phyloP scores from a whole-genome alignment of 495 filamentous ascomycete genomes.

The Penicillium robsamsonii region DNA sequence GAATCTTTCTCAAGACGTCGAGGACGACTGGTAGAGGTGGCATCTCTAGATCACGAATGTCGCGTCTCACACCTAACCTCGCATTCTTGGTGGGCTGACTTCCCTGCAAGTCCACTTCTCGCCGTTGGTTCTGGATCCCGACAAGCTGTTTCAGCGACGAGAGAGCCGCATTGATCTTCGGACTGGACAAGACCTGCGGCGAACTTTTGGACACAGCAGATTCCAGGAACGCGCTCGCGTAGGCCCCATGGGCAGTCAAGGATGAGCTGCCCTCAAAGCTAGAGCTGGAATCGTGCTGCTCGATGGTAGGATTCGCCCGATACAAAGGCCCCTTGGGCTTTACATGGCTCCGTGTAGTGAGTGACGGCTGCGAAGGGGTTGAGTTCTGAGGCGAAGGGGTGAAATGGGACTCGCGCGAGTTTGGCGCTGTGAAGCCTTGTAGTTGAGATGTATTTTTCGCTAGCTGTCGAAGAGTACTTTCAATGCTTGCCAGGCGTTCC shows the following conservation, averaged over 20 bases:
- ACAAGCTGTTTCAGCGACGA: conserved; percentile 57
- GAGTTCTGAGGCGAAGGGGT: conserved; percentile 13
- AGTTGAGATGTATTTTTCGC: conserved; percentile 16
- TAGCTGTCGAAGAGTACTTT: conserved; percentile 45
- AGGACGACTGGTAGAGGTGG: conserved; percentile 54
- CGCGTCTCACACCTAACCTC: conserved; percentile 34
- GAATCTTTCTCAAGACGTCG: conserved; percentile 47
- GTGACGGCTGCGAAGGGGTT: conserved; percentile 6
- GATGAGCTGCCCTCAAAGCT: conserved; percentile 62
- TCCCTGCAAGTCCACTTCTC: conserved; percentile 37
- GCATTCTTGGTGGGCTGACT: conserved; percentile 42
- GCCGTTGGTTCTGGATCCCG: conserved; percentile 44
- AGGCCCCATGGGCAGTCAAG: conserved; percentile 59
- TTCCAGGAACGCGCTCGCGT: conserved; percentile 62
- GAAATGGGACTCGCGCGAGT: conserved; percentile 21
- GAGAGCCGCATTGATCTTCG: conserved; percentile 55
- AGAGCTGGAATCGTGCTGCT: conserved; percentile 41
- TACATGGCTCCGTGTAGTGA: conserved; percentile 12
- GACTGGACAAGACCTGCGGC: conserved; percentile 42
- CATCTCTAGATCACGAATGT: conserved; percentile 51
- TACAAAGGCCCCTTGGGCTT: conserved; percentile 24
- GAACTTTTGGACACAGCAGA: conserved; percentile 55
- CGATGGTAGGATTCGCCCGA: conserved; percentile 28
- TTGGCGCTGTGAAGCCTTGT: conserved; percentile 1
- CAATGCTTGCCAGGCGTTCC: conserved; percentile 59